These are phyloP conservation scores for Neoscytalidium dimidiatum DNA, from an alignment of 2,329 filamentous ascomycete genomes.

Conservation along the genomic window DNA sequence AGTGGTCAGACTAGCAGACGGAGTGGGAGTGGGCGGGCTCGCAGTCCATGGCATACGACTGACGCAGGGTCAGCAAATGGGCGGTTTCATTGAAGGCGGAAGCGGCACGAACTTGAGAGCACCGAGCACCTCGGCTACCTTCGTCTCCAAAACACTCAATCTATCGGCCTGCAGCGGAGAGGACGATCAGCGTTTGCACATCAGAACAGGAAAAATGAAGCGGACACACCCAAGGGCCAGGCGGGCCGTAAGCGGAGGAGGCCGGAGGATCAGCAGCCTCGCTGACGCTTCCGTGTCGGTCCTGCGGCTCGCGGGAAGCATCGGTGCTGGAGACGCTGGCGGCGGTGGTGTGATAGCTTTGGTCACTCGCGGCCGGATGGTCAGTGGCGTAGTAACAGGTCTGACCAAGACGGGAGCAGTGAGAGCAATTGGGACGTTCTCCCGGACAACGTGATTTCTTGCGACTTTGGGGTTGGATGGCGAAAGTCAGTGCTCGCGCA, in stretches of 20 bases:
- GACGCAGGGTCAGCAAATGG: not conserved
- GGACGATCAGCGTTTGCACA: not conserved
- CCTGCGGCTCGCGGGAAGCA: not conserved
- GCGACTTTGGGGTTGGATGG: slow-evolving; percentile 35
- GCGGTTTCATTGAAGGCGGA: not conserved
- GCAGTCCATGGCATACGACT: slow-evolving; percentile 14
- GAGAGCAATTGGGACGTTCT: slow-evolving; percentile 52
- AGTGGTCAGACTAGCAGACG: not conserved
- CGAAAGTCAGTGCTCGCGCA: not conserved
- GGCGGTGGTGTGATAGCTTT: not conserved
- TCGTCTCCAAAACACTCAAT: slow-evolving; percentile 8
- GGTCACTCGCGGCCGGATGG: slow-evolving; percentile 35
- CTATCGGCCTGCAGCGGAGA: not conserved
- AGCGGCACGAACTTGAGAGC: not conserved
- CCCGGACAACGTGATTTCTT: slow-evolving; percentile 57
- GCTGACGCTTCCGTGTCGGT: not conserved
- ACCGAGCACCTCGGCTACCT: slow-evolving; percentile 11
- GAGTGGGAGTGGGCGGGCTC: not conserved
- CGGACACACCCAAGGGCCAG: not conserved
- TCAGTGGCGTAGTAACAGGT: slow-evolving; percentile 35
- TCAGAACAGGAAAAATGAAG: not conserved
- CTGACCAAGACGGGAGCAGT: slow-evolving; percentile 52
- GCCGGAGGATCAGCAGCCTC: not conserved
- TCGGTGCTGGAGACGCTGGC: not conserved
- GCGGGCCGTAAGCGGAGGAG: not conserved